Evolutionary conservation across 2,329 filamentous ascomycete genomes (phyloP).

Genomic region (Fusarium sp.): DNA sequence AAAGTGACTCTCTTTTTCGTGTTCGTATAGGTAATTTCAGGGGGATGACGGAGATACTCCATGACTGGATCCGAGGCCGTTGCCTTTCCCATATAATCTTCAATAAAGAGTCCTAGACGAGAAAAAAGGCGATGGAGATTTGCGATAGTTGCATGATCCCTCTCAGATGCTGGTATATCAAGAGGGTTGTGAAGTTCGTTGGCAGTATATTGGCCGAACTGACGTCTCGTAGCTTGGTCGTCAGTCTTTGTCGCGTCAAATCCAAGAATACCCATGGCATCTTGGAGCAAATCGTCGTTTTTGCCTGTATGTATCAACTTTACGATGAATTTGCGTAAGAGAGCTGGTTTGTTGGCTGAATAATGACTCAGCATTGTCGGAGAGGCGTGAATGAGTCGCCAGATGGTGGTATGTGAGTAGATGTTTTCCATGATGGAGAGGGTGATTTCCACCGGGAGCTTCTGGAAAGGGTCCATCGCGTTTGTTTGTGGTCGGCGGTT

Average conservation of each 20-base stretch:
- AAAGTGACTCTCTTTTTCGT: not conserved
- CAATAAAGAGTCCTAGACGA: conserved; percentile 12
- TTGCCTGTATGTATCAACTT: not conserved
- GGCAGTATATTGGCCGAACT: not conserved
- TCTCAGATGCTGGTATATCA: not conserved
- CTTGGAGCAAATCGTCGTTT: not conserved
- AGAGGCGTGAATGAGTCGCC: not conserved
- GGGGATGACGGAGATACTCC: conserved; percentile 11
- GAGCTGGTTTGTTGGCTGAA: rapidly evolving
- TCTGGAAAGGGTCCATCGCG: not conserved
- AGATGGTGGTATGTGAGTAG: not conserved
- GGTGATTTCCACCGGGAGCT: not conserved
- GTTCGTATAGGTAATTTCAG: not conserved
- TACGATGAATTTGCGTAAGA: not conserved
- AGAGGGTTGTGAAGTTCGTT: conserved; percentile 3
- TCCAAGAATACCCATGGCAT: not conserved
- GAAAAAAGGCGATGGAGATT: conserved; percentile 5
- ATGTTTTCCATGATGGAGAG: not conserved
- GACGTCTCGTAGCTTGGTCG: not conserved
- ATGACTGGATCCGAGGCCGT: not conserved
- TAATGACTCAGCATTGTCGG: not conserved
- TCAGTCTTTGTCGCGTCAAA: not conserved
- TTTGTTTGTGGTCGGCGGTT: rapidly evolving
- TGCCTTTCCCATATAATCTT: conserved; percentile 34
- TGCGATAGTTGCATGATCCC: not conserved